phyloP scores from a whole-genome alignment of 176 grass and related monocot genomes.

The Bromus sterilis region DNA sequence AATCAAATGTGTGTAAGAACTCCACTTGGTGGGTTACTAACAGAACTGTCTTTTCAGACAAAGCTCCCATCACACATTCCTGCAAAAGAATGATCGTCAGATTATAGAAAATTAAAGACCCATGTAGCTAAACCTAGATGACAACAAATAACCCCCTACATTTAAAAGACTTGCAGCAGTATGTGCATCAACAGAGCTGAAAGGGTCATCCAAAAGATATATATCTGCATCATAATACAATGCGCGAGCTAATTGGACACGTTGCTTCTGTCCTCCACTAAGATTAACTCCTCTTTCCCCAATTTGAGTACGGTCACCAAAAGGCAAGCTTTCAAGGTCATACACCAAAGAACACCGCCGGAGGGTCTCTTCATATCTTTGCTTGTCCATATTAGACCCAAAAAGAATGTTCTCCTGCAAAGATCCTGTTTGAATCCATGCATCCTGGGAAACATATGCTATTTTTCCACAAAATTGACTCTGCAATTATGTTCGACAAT shows the following conservation, averaged over 20 bases:
- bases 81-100: slow-evolving; percentile 10
- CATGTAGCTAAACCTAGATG: background rate
- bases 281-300: slow-evolving; percentile 93
- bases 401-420: slow-evolving; percentile 90
- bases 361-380: slow-evolving; percentile 70
- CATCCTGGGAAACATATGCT: slow-evolving; percentile 83
- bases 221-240: slow-evolving; percentile 75
- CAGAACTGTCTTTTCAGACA: slow-evolving; percentile 27
- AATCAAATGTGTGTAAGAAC: slow-evolving; percentile 35
- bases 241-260: slow-evolving; percentile 82
- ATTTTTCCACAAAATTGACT: slow-evolving; percentile 55
- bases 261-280: slow-evolving; percentile 94
- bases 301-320: slow-evolving; percentile 76
- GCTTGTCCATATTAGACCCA: slow-evolving; percentile 55
- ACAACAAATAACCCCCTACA: slow-evolving; percentile 31
- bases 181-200: slow-evolving; percentile 87
- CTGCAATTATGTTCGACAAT: background rate
- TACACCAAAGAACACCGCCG: slow-evolving; percentile 61
- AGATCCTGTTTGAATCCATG: slow-evolving; percentile 88
- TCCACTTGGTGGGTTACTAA: slow-evolving; percentile 39
- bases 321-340: slow-evolving; percentile 65
- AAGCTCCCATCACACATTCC: slow-evolving; percentile 28
- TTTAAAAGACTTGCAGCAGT: slow-evolving; percentile 79
- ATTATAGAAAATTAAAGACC: background rate
- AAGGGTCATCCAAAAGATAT: slow-evolving; percentile 93